Percentiles rank a stretch among this genome's conserved stretches.
phyloP scores from a whole-genome alignment of 129 eudicot species.

The Tanacetum coccineum region DNA sequence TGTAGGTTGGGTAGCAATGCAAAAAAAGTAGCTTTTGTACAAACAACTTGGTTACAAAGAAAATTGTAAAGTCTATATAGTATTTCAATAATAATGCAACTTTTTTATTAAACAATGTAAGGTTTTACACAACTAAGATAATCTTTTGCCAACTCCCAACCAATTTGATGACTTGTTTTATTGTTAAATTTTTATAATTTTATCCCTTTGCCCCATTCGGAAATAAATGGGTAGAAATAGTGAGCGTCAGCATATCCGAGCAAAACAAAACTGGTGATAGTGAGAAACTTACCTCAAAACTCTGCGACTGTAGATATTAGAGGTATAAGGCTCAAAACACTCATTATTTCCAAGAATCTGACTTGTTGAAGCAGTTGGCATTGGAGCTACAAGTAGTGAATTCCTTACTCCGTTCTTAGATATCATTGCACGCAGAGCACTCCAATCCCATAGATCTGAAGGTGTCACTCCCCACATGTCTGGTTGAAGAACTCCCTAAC shows the following conservation, averaged over 20 bases:
- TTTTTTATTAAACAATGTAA: too few relatives aligned
- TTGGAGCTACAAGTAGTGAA: constrained; percentile 94
- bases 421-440: constrained; percentile 61
- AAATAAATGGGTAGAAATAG: too few relatives aligned
- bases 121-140: too few relatives aligned
- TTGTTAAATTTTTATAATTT: too few relatives aligned
- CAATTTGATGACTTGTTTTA: too few relatives aligned
- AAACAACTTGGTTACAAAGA: too few relatives aligned
- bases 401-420: constrained; percentile 69
- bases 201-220: too few relatives aligned
- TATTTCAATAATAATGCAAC: too few relatives aligned
- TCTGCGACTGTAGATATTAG: constrained; percentile 90
- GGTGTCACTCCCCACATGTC: constrained; percentile 99
- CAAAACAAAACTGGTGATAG: not conserved
- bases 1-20: too few relatives aligned
- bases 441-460: constrained; percentile 90
- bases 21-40: too few relatives aligned
- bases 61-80: too few relatives aligned
- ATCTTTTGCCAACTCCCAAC: too few relatives aligned
- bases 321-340: constrained; percentile 97
- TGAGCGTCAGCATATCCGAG: not conserved
- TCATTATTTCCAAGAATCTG: constrained; percentile 98
- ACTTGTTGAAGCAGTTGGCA: constrained; percentile 99
- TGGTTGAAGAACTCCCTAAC: constrained; percentile 91
- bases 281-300: constrained; percentile 65